Base-by-base conservation (phyloP, 2,329 filamentous ascomycete species). In the Pseudogymnoascus sp. region DNA sequence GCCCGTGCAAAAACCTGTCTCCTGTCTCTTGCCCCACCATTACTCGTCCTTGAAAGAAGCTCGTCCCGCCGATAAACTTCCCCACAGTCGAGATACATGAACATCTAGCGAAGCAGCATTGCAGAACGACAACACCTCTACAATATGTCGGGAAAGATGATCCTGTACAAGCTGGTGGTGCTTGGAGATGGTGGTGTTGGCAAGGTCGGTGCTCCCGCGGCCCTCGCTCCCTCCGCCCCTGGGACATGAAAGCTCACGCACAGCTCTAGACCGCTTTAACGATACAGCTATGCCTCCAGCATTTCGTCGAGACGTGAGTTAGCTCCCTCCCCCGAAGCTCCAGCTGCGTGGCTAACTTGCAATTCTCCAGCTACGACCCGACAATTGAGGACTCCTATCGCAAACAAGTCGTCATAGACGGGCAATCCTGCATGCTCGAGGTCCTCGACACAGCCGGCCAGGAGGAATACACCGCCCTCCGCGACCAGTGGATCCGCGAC, bases 401-500 rank as follows among this genome's bases (percentile, higher is more conserved):
- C 70, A 93, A 93, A 78, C 89, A 93, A 76, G 89, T 93, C 66
- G 90, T 96, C 73, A 97, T 97, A 77, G 95, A 97, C 74, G 85
- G 88, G 66, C 91, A 96, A 76, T 92, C 93, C 50, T 97, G 93
- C 81, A 97, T 97, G 93, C 86, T 97, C 72, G 93, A 97, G 77
- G 92, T 96, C 59, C 85, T 97, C 72, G 95, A 99, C 78, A 99
- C 95, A 62, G 95, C 95, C 61, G 95, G 95, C 64, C 95, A 99
- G 77, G 95, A 99, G 79, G 95, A 99, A 79, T 99, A 97, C 78
- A 97, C 93, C 67, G 95, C 95, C 56, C 81, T 97, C 72, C 85
- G 95, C 73, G 95, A 97, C 76, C 95, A 97, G 80, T 97, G 93
- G 93, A 97, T 97, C 75, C 87, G 95, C 70, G 93, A 97, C 74